These are phyloP conservation scores for Kodamaea neixiangensis DNA, from an alignment of 805 yeast species.

Conservation along the genomic window DNA sequence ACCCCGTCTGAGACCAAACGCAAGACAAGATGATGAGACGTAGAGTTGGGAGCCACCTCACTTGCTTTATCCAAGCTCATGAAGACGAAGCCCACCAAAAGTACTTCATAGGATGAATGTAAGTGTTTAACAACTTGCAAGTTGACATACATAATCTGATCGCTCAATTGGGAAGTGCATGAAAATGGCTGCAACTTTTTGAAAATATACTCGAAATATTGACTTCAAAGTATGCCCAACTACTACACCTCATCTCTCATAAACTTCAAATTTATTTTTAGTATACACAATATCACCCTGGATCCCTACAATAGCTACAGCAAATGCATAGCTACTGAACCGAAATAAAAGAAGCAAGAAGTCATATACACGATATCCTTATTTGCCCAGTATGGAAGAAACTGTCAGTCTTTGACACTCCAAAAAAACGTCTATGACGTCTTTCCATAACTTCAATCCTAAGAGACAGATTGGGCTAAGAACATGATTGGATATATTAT, in stretches of 20 bases:
- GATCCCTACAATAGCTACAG: background rate
- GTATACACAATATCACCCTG: background rate
- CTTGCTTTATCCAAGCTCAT: too few species aligned
- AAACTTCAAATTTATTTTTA: background rate
- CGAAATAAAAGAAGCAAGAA: background rate
- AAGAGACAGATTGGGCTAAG: background rate
- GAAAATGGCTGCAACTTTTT: background rate
- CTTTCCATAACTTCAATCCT: background rate
- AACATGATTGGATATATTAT: background rate
- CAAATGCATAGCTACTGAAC: background rate
- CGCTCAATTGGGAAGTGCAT: background rate
- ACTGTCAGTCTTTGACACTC: conserved; percentile 4
- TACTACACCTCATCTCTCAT: background rate
- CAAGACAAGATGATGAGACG: too few species aligned
- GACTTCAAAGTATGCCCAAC: too few species aligned
- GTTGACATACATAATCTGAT: too few species aligned
- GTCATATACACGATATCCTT: background rate
- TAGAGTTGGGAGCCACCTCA: too few species aligned
- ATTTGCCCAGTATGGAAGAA: background rate
- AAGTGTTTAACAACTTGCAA: too few species aligned
- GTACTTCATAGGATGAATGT: too few species aligned
- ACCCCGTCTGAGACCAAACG: too few species aligned
- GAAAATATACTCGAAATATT: too few species aligned
- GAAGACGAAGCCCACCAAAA: too few species aligned
- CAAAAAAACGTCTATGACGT: conserved; percentile 8